These are phyloP conservation scores for Eucalyptus curtisii DNA, from an alignment of 345 rosid species.

Conservation along the genomic window DNA sequence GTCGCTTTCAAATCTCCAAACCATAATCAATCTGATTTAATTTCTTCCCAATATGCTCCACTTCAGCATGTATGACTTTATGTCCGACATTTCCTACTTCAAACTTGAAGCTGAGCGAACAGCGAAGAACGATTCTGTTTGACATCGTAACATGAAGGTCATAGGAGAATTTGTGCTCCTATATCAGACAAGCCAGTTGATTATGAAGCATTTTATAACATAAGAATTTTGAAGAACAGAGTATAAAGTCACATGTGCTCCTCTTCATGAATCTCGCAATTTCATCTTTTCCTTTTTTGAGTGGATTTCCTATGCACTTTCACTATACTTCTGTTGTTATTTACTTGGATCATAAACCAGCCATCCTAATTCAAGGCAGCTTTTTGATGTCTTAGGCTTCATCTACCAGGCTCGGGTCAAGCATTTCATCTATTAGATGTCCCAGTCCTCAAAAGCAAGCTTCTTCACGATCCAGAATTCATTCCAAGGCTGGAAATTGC, in stretches of 20 bases:
- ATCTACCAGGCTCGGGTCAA: slow-evolving; percentile 5
- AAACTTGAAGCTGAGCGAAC: neutral
- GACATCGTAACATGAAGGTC: neutral
- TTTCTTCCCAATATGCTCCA: neutral
- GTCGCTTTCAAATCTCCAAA: neutral
- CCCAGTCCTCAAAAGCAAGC: slow-evolving; percentile 8
- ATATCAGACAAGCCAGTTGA: neutral
- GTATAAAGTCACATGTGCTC: neutral
- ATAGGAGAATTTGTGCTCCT: neutral
- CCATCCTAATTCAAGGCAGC: neutral
- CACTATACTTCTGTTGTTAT: neutral
- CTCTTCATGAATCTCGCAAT: neutral
- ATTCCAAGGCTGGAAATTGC: slow-evolving; percentile 10
- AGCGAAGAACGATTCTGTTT: neutral
- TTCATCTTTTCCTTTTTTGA: neutral
- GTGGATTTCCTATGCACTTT: neutral
- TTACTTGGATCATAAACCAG: neutral
- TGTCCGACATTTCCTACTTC: neutral
- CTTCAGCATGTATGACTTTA: neutral
- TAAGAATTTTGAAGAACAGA: neutral
- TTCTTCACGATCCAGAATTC: slow-evolving; percentile 1
- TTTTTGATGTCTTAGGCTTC: slow-evolving; percentile 7
- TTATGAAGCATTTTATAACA: neutral
- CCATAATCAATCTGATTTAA: neutral
- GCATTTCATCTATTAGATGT: slow-evolving; percentile 2